Percentiles rank a stretch among this genome's conserved stretches.
Evolutionary conservation across 2,329 filamentous ascomycete species (phyloP).

Genomic region (Drechslera avenae): DNA sequence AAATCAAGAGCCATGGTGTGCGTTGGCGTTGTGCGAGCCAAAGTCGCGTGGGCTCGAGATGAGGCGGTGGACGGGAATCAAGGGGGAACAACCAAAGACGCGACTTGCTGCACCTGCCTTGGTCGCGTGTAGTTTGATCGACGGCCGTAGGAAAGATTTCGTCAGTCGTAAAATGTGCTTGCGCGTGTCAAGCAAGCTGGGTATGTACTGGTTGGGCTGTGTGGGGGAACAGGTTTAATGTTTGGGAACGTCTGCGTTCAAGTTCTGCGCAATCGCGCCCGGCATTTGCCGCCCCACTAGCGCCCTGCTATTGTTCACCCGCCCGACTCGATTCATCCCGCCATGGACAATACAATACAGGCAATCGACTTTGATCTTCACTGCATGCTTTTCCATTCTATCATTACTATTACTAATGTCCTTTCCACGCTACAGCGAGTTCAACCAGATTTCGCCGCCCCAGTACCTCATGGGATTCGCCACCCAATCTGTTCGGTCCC

Average conservation of each 20-base stretch:
- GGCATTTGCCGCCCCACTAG: constrained; percentile 18
- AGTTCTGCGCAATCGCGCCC: constrained; percentile 18
- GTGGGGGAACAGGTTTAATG: constrained; percentile 13
- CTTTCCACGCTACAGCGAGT: too few species aligned
- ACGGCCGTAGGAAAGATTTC: constrained; percentile 16
- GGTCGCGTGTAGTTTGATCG: constrained; percentile 19
- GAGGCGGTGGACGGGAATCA: constrained; percentile 20
- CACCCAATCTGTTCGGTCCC: too few species aligned
- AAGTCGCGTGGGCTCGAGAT: constrained; percentile 22
- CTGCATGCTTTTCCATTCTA: too few species aligned
- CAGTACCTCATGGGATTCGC: too few species aligned
- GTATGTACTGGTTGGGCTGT: constrained; percentile 5
- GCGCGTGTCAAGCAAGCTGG: constrained; percentile 9
- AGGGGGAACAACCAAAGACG: constrained; percentile 31
- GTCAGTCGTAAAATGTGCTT: constrained; percentile 18
- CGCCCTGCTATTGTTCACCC: constrained; percentile 1
- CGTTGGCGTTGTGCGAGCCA: constrained; percentile 13
- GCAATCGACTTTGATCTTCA: too few species aligned
- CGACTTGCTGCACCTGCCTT: constrained; percentile 23
- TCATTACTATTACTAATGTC: too few species aligned
- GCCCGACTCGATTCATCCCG: too few species aligned
- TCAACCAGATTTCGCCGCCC: too few species aligned
- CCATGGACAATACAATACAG: too few species aligned
- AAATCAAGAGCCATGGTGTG: constrained; percentile 75
- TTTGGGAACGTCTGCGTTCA: constrained; percentile 17